phyloP scores from a whole-genome alignment of 352 stramenopile species.

The Pythium rhizo-oryzae region DNA sequence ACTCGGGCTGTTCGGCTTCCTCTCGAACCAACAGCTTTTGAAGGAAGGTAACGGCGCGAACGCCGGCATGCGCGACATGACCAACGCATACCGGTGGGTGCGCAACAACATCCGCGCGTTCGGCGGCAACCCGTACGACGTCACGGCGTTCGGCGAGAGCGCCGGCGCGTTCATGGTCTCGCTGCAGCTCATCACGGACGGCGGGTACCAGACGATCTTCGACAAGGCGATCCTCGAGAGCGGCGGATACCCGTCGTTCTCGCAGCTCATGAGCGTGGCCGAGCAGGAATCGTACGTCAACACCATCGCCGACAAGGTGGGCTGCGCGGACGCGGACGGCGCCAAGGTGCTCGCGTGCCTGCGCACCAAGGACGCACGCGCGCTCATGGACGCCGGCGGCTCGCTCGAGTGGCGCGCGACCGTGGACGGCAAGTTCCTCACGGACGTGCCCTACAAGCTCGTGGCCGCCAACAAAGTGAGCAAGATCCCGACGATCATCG shows the following conservation, averaged over 20 bases:
- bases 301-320: background rate
- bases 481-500: conserved; percentile 21
- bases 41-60: conserved; percentile 38
- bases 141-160: conserved; percentile 35
- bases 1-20: conserved; percentile 37
- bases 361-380: background rate
- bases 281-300: conserved; percentile 11
- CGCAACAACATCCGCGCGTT: conserved; percentile 43
- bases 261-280: conserved; percentile 7
- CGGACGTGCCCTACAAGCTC: conserved; percentile 9
- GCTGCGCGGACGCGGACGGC: conserved; percentile 2
- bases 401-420: conserved; percentile 13
- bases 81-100: conserved; percentile 37
- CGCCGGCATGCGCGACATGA: conserved; percentile 31
- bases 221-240: conserved; percentile 25
- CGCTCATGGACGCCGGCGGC: conserved; percentile 8
- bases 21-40: conserved; percentile 30
- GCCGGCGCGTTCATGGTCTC: conserved; percentile 19
- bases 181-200: conserved; percentile 13
- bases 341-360: conserved; percentile 14
- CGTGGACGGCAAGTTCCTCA: conserved; percentile 13
- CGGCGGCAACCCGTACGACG: conserved; percentile 40
- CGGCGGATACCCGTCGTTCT: conserved; percentile 11
- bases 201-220: conserved; percentile 16
- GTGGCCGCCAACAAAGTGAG: conserved; percentile 16